These are phyloP conservation scores for Aspergillus haitiensis DNA, from an alignment of 495 filamentous ascomycete species.

Conservation along the genomic window DNA sequence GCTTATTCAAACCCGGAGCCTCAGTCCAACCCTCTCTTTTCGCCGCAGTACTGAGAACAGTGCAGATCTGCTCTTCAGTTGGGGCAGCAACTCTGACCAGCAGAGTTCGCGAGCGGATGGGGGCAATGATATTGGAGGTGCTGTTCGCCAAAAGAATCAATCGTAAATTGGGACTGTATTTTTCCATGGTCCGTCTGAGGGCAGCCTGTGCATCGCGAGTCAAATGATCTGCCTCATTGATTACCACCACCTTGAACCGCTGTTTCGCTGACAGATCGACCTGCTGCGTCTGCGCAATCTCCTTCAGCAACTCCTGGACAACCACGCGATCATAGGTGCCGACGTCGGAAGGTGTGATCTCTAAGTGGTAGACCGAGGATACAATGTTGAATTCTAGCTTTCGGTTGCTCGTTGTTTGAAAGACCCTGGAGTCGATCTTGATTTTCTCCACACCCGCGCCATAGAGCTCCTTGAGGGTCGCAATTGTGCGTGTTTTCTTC, in stretches of 20 bases:
- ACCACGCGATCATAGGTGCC: conserved; percentile 95
- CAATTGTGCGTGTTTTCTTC: conserved; percentile 95
- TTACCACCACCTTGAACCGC: conserved; percentile 96
- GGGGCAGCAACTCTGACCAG: conserved; percentile 91
- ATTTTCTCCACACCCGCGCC: conserved; percentile 94
- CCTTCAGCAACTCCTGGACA: conserved; percentile 91
- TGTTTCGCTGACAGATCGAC: conserved; percentile 88
- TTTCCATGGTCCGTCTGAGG: conserved; percentile 95
- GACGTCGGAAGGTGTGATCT: conserved; percentile 98
- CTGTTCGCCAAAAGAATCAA: conserved; percentile 91
- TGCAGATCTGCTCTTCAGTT: conserved; percentile 77
- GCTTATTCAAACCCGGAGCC: conserved; percentile 67
- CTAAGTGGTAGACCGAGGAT: conserved; percentile 90
- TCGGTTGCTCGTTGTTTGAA: conserved; percentile 91
- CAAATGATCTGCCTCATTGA: conserved; percentile 98
- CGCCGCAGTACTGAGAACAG: conserved; percentile 71
- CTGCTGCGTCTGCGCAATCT: conserved; percentile 97
- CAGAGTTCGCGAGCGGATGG: conserved; percentile 85
- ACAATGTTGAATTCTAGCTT: conserved; percentile 99
- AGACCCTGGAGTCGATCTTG: conserved; percentile 93
- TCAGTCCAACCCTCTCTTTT: conserved; percentile 74
- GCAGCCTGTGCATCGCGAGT: conserved; percentile 95
- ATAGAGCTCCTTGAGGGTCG: conserved; percentile 88
- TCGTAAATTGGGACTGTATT: conserved; percentile 92
- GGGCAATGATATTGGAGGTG: conserved; percentile 96